Evolutionary conservation across 2,329 filamentous ascomycete species (phyloP), one percentile per base, ranked within the genome.

Genomic region (Rasamsonia emersonii): DNA sequence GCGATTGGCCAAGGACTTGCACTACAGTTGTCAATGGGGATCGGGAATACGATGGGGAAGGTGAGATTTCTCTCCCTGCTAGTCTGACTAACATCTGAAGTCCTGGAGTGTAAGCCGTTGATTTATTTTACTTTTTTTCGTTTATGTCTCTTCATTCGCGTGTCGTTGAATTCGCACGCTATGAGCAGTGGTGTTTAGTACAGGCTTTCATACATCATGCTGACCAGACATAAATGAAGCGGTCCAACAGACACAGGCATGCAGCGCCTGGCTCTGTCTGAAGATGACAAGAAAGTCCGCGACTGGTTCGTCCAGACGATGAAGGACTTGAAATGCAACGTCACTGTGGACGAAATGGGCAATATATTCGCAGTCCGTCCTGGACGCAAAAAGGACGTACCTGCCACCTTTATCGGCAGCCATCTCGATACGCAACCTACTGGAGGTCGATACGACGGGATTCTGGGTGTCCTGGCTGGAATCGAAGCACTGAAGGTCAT

Each of bases 231-330:
- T n/a, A n/a, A n/a, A 24, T 25, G 17, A 24, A 60, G 58, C 39
- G 47, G 44, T 5, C 41, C 50, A 19, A 81, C 73, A 9, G 75
- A 86, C 37, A 82, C 78, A 1, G 84, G 84, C 36, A 89, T 89
- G 83, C 72, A 75, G 16, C 77, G 84, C 2, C 71, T 89, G 1
- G 65, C 82, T 3, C 67, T 89, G 13, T 78, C 77, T 2, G 75
- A 86, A 44, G 64, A 75, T 2, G 84, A 89, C 51, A 82, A 79
- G 49, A 58, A 72, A 45, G 82, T 72, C 9, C 73, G 84, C 23
- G 75, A 83, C 52, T 91, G 83, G 83, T 86, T 91, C 41, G 68
- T 77, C 0, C 54, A 75, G 11, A 77, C 75, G 0, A 75, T 74
- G 1, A 59, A 73, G 45, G 62, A 60, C 0, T 60, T 86, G 0